A percentile compares a stretch with the other conserved stretches of the same genome.
These are phyloP conservation scores for Alternaria rosae DNA, from an alignment of 2,329 filamentous ascomycete genomes.

Conservation along the genomic window DNA sequence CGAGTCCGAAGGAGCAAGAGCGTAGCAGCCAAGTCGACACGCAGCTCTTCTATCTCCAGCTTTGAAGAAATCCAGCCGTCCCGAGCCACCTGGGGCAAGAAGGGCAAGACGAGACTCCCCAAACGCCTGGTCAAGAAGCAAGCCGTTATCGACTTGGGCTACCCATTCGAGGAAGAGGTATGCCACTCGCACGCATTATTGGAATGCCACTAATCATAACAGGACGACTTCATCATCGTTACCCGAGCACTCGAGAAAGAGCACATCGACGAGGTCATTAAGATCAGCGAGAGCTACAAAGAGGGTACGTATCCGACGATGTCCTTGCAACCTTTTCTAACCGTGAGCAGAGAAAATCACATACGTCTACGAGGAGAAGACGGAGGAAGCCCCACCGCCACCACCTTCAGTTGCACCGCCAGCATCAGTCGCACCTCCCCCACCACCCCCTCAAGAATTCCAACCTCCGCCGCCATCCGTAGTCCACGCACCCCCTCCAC, in stretches of 20 bases:
- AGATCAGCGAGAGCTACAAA: conserved; percentile 77
- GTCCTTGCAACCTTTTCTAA: conserved; percentile 1
- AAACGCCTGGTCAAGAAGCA: conserved; percentile 79
- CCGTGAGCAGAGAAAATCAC: conserved; percentile 42
- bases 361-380: conserved; percentile 45
- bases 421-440: conserved; percentile 22
- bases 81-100: conserved; percentile 56
- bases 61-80: conserved; percentile 50
- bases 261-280: conserved; percentile 89
- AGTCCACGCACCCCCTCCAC: conserved; percentile 31
- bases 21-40: conserved; percentile 38
- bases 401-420: conserved; percentile 26
- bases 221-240: conserved; percentile 84
- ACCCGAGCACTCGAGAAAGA: conserved; percentile 85
- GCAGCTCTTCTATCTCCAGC: conserved; percentile 53
- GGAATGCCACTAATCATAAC: conserved; percentile 36
- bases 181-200: conserved; percentile 29
- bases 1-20: conserved; percentile 39
- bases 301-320: conserved; percentile 47
- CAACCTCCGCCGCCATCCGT: conserved; percentile 24
- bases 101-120: conserved; percentile 89
- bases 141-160: conserved; percentile 83
- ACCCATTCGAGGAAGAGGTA: conserved; percentile 88
- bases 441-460: conserved; percentile 30
- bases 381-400: conserved; percentile 20